Conservation (phyloP, 306 rosid species). For the Abrus pulchellus region DNA sequence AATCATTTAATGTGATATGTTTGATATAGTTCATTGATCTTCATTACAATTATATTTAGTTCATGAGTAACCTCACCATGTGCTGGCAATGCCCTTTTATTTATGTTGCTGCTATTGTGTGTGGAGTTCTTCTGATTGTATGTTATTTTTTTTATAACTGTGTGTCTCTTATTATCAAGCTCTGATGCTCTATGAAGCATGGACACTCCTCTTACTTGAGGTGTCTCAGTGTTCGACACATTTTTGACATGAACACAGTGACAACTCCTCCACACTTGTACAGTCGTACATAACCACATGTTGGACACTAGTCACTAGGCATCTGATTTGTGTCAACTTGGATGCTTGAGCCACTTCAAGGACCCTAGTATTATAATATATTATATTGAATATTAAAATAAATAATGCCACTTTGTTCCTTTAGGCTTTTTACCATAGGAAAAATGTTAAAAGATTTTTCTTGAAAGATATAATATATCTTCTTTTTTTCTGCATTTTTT, state of each 20-base stretch:
- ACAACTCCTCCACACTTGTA: neutral
- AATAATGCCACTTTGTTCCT: neutral
- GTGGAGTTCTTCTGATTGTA: slow-evolving; percentile 20
- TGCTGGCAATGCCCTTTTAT: neutral
- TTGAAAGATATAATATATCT: neutral
- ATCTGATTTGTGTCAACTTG: neutral
- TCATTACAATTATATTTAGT: neutral
- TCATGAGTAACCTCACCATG: neutral
- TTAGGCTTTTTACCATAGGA: neutral
- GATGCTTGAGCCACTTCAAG: neutral
- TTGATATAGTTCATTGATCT: slow-evolving; percentile 8
- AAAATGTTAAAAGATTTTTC: neutral
- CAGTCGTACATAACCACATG: neutral
- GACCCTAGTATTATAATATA: neutral
- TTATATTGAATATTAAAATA: neutral
- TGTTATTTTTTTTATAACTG: neutral
- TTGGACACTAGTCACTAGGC: neutral
- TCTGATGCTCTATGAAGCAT: neutral
- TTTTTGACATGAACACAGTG: neutral
- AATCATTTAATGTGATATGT: neutral
- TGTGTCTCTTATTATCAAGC: slow-evolving; percentile 12
- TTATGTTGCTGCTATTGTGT: neutral
- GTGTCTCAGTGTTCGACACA: neutral
- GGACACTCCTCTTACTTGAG: neutral
- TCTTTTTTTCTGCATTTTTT: neutral